Conservation (phyloP, 2,329 filamentous ascomycete species). For the Laburnicola sp. region DNA sequence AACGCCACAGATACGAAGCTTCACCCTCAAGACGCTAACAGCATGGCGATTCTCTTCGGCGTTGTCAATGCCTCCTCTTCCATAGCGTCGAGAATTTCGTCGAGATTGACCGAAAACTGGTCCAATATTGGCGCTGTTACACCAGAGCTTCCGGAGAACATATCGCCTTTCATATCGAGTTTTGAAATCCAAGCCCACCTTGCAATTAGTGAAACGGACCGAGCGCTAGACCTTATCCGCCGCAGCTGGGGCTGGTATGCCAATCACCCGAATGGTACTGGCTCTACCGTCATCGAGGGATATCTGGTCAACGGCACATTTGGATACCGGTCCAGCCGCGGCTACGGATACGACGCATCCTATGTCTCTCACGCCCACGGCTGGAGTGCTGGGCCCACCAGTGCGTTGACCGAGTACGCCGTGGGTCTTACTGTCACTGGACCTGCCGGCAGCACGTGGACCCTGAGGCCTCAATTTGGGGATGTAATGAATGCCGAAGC, state of each 20-base stretch:
- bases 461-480: constrained; percentile 49
- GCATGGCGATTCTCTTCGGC: constrained; percentile 56
- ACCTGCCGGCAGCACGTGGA: constrained; percentile 49
- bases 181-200: constrained; percentile 64
- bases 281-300: constrained; percentile 62
- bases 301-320: constrained; percentile 60
- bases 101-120: constrained; percentile 56
- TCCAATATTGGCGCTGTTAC: constrained; percentile 57
- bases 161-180: constrained; percentile 61
- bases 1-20: constrained; percentile 43
- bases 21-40: constrained; percentile 58
- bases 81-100: constrained; percentile 48
- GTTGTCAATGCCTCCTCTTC: constrained; percentile 42
- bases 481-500: constrained; percentile 49
- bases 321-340: constrained; percentile 57
- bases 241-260: constrained; percentile 64
- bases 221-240: constrained; percentile 61
- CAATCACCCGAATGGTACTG: constrained; percentile 59
- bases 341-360: constrained; percentile 54
- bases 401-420: constrained; percentile 45
- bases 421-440: constrained; percentile 50
- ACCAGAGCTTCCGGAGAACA: constrained; percentile 61
- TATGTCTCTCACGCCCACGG: constrained; percentile 50
- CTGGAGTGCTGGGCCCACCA: constrained; percentile 44
- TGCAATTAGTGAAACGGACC: constrained; percentile 49